Conservation (phyloP, 371 early-diverging fungal species). For the Cladochytrium tenue region DNA sequence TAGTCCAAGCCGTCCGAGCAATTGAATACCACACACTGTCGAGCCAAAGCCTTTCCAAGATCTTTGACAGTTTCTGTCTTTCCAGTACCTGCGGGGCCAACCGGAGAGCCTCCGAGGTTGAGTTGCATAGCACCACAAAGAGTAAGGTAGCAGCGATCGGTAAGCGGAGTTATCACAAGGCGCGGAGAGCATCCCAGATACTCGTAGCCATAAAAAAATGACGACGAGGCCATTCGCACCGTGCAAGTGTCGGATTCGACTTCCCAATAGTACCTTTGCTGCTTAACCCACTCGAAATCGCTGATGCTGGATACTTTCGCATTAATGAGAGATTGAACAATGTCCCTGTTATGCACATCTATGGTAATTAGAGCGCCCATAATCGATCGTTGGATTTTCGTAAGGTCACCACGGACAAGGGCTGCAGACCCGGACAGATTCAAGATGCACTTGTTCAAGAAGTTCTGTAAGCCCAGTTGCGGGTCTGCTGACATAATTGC, state of each 20-base stretch:
- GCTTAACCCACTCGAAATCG: slow-evolving; percentile 51
- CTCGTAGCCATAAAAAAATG: slow-evolving; percentile 50
- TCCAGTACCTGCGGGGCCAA: slow-evolving; percentile 57
- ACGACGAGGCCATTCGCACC: slow-evolving; percentile 45
- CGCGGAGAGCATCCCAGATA: slow-evolving; percentile 49
- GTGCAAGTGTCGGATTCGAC: slow-evolving; percentile 42
- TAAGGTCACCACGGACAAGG: slow-evolving; percentile 43
- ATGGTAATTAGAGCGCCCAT: slow-evolving; percentile 49
- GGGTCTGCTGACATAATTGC: slow-evolving; percentile 33
- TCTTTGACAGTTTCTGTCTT: slow-evolving; percentile 60
- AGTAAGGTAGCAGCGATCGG: slow-evolving; percentile 49
- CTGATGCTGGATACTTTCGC: slow-evolving; percentile 29
- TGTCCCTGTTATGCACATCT: slow-evolving; percentile 51
- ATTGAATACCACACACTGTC: slow-evolving; percentile 59
- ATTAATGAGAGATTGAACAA: slow-evolving; percentile 35
- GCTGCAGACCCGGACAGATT: slow-evolving; percentile 37
- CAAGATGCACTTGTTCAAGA: slow-evolving; percentile 34
- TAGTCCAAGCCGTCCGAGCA: slow-evolving; percentile 56
- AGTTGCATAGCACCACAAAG: slow-evolving; percentile 48
- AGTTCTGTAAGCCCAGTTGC: slow-evolving; percentile 17
- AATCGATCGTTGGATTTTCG: slow-evolving; percentile 42
- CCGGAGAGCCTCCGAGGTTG: slow-evolving; percentile 47
- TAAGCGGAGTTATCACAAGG: slow-evolving; percentile 48
- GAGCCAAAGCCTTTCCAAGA: slow-evolving; percentile 49
- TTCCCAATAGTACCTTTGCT: slow-evolving; percentile 50